Conservation (phyloP, 1,284 basidiomycete species). For the Meira miltonrushii region DNA sequence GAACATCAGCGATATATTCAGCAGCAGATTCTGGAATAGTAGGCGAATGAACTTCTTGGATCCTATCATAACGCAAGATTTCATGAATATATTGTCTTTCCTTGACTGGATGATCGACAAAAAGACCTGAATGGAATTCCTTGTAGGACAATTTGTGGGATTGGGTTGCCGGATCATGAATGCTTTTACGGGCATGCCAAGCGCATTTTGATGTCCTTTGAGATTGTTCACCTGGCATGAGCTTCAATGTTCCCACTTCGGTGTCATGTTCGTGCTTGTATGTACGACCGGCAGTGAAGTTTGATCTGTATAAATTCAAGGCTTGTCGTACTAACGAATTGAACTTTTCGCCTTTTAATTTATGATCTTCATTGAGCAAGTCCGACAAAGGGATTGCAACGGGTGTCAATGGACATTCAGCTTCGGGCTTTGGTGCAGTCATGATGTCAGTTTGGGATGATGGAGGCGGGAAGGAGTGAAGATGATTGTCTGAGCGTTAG, state of each 20-base stretch:
- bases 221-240: not conserved
- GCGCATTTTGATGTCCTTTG: not conserved
- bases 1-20: not conserved
- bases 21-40: not conserved
- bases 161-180: conserved; percentile 2
- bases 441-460: too few species aligned
- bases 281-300: not conserved
- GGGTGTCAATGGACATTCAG: too few species aligned
- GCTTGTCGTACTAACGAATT: conserved; percentile 6
- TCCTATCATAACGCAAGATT: not conserved
- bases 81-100: conserved; percentile 9
- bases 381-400: too few species aligned
- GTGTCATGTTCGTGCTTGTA: conserved; percentile 5
- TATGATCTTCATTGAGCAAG: not conserved
- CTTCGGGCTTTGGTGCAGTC: too few species aligned
- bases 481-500: too few species aligned
- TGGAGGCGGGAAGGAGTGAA: too few species aligned
- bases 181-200: conserved; percentile 8
- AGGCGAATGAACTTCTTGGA: not conserved
- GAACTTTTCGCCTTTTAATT: not conserved
- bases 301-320: not conserved
- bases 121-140: conserved; percentile 2
- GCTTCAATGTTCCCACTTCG: not conserved
- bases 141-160: conserved; percentile 3
- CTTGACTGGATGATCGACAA: conserved; percentile 10